Base-by-base conservation (phyloP, 2,329 filamentous ascomycete genomes). In the Fusarium nematophilum region DNA sequence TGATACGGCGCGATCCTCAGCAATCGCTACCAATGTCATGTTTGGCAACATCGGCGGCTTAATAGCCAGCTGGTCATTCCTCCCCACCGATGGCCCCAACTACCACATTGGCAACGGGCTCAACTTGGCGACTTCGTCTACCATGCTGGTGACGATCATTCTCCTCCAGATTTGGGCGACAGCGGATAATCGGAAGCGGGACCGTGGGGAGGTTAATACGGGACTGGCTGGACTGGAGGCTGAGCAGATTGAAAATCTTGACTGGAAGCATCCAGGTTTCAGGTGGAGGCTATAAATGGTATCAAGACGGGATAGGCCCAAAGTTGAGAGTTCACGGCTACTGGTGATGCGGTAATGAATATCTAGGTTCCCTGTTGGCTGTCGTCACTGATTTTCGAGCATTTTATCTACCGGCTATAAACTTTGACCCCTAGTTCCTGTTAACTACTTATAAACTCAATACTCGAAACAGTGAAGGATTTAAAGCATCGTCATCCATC, bases 41-140 rank as follows among this genome's bases (percentile, higher is more conserved):
- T 76, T 90, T 18, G 90, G 89, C 25, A 91, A 91, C 49, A 70
- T 91, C 8, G 90, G 90, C 2, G 89, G 88, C 0, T 69, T 91
- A 18, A 81, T 88, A 47, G 80, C 83, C 0, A 89, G 85, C 0
- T 90, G 86, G 87, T 81, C 78, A 2, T 90, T 88, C 72, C 63
- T 90, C 21, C 82, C 84, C 0, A 83, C 75, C 44, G 89, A 92
- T 63, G 83, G 66, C 0, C 89, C 89, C 0, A 74, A 90, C 51
- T 92, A 86, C 64, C 84, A 77, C 23, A 90, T 90, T n/a, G 89
- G 89, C 0, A 91, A 91, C 64, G 88, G 88, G 0, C 69, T 91
- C 14, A 91, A 91, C 68, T 68, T 91, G 47, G 89, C 85, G 0
- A 86, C 86, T 1, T 65, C 66, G 0, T 78, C 78, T 13, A 78